Conservation (phyloP, 129 eudicot genomes). For the Artemisia annua region DNA sequence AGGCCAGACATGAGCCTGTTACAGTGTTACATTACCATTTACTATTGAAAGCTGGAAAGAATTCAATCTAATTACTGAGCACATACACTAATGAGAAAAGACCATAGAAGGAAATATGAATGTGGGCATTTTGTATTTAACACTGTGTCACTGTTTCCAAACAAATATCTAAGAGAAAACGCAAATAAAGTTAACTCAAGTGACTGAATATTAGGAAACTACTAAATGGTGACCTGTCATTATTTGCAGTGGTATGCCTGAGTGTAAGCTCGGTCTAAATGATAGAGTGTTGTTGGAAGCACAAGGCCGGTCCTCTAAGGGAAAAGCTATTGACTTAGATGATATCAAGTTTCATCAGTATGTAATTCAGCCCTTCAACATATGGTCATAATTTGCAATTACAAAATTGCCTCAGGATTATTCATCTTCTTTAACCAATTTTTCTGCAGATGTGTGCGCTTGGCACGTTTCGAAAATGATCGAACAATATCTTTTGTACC, state of each 20-base stretch:
- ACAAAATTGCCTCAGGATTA: slow-evolving; percentile 1
- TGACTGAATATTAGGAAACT: slow-evolving; percentile 4
- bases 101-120: background rate
- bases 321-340: slow-evolving; percentile 94
- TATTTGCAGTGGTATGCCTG: slow-evolving; percentile 96
- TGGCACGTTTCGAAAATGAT: slow-evolving; percentile 95
- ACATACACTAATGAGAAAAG: background rate
- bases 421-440: background rate
- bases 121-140: too few relatives aligned
- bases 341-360: slow-evolving; percentile 98
- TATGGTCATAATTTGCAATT: background rate
- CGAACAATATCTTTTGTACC: slow-evolving; percentile 95
- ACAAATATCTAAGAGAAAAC: too few relatives aligned
- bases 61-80: background rate
- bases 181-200: too few relatives aligned
- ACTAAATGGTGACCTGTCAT: slow-evolving; percentile 12
- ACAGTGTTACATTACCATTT: background rate
- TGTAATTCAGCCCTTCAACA: slow-evolving; percentile 23
- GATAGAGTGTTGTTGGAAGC: slow-evolving; percentile 95
- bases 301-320: slow-evolving; percentile 90
- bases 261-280: slow-evolving; percentile 96
- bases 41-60: slow-evolving; percentile 1
- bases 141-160: too few relatives aligned
- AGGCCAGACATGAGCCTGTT: background rate
- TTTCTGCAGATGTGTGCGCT: slow-evolving; percentile 81